Base-by-base conservation (phyloP, 768 basidiomycete species). In the Pleurotus tuoliensis region DNA sequence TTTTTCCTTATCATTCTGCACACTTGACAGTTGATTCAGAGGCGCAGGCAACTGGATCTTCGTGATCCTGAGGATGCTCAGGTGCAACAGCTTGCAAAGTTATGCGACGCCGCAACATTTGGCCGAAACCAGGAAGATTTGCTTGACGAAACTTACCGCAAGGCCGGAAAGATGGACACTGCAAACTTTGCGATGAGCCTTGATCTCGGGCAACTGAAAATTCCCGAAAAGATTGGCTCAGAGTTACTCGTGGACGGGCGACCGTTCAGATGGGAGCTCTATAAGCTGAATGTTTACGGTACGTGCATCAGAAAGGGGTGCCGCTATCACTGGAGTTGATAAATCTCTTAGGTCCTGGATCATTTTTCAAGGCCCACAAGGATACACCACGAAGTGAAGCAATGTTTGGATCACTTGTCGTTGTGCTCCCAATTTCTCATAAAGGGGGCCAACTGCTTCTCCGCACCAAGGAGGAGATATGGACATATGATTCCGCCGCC, bases 341-440 rank as follows among this genome's bases (percentile, higher is more conserved):
- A 7, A 30, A 9, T 30, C 30, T 30, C 4, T 3, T 40, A 73
- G 73, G 68, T 0, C 58, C 66, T 43, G 76, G 67, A 11, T 69
- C 69, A 1, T 80, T 77, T 58, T 80, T 80, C 69, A 78, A 77
- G 59, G 48, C 73, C 1, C 81, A 80, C 58, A 67, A 71, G 39
- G 80, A 78, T 53, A 80, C 78, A 0, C 77, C 76, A 1, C 73
- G 76, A 5, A 60, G 64, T 8, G 65, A 68, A n/a, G 57, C 62
- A 37, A 79, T 79, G 72, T 74, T 82, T 45, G 78, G 76, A 0
- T 81, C 80, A 0, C 70, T 83, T 18, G 73, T 81, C 4, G 57
- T 81, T 37, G 67, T 78, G 13, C 69, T 76, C 44, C 79, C 77
- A 5, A 71, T 72, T 0, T 6, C 58, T 0, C 73, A 78, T 62